phyloP scores from a whole-genome alignment of 441 rosid genomes.

The Raphanus hybrid region DNA sequence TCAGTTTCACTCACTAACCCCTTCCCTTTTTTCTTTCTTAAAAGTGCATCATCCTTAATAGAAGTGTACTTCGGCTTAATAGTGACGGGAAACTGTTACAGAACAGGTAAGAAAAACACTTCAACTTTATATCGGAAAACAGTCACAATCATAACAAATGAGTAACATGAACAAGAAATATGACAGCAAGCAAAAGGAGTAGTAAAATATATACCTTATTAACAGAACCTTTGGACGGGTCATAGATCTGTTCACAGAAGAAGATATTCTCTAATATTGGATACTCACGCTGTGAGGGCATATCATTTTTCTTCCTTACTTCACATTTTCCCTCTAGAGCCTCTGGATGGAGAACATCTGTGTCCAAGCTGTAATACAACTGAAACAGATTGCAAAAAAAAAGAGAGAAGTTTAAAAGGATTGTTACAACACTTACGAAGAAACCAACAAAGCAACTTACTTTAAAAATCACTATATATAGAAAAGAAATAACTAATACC shows the following conservation, averaged over 20 bases:
- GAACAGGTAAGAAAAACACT: constrained; percentile 30
- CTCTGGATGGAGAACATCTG: constrained; percentile 44
- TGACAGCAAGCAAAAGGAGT: background rate
- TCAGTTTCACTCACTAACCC: constrained; percentile 62
- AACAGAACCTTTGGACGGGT: constrained; percentile 69
- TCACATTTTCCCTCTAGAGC: constrained; percentile 77
- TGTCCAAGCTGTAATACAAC: constrained; percentile 79
- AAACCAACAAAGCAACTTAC: constrained; percentile 6
- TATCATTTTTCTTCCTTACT: constrained; percentile 70
- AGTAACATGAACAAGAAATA: background rate
- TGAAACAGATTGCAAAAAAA: constrained; percentile 42
- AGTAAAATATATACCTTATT: constrained; percentile 61
- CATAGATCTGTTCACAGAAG: constrained; percentile 77
- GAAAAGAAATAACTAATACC: constrained; percentile 45
- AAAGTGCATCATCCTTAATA: constrained; percentile 53
- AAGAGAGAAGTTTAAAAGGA: background rate
- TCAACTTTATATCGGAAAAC: constrained; percentile 13
- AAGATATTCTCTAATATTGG: constrained; percentile 67
- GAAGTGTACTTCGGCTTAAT: constrained; percentile 61
- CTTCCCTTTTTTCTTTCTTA: constrained; percentile 87
- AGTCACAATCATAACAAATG: constrained; percentile 2
- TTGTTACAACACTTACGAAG: constrained; percentile 19
- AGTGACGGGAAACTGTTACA: constrained; percentile 65
- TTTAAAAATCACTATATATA: constrained; percentile 10
- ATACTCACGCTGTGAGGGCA: constrained; percentile 51